These are phyloP conservation scores for Phytophthora syringae DNA, from an alignment of 352 stramenopile genomes.

Conservation along the genomic window DNA sequence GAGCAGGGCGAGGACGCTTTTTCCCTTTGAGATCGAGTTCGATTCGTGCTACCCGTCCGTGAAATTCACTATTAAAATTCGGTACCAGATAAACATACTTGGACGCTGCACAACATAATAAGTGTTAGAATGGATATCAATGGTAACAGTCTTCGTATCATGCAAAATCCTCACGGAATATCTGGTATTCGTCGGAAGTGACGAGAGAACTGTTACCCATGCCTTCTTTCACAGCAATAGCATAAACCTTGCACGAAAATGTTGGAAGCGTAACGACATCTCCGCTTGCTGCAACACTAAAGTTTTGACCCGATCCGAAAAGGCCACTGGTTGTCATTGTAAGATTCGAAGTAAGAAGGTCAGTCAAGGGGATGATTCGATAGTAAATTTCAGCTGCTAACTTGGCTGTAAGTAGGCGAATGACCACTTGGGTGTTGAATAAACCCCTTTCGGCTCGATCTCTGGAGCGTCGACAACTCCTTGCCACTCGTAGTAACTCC, in stretches of 20 bases:
- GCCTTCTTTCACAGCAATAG: constrained; percentile 68
- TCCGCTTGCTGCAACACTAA: constrained; percentile 41
- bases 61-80: constrained; percentile 73
- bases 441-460: constrained; percentile 61
- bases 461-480: constrained; percentile 49
- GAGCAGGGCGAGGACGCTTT: constrained; percentile 73
- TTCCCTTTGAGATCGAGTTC: constrained; percentile 79
- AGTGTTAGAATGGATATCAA: neutral
- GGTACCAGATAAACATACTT: constrained; percentile 80
- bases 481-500: constrained; percentile 85
- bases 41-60: constrained; percentile 67
- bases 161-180: constrained; percentile 54
- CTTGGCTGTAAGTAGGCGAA: constrained; percentile 62
- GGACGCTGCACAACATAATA: constrained; percentile 44
- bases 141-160: neutral
- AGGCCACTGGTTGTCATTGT: constrained; percentile 31
- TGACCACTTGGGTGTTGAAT: constrained; percentile 62
- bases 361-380: constrained; percentile 39
- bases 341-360: constrained; percentile 16
- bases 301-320: constrained; percentile 33
- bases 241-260: constrained; percentile 67
- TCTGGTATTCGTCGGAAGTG: constrained; percentile 57
- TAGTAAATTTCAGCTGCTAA: constrained; percentile 71
- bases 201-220: constrained; percentile 58
- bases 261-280: constrained; percentile 59